Evolutionary conservation across 805 yeast genomes (phyloP), one percentile per base, ranked within the genome.

Genomic region (Saturnispora mendoncae): DNA sequence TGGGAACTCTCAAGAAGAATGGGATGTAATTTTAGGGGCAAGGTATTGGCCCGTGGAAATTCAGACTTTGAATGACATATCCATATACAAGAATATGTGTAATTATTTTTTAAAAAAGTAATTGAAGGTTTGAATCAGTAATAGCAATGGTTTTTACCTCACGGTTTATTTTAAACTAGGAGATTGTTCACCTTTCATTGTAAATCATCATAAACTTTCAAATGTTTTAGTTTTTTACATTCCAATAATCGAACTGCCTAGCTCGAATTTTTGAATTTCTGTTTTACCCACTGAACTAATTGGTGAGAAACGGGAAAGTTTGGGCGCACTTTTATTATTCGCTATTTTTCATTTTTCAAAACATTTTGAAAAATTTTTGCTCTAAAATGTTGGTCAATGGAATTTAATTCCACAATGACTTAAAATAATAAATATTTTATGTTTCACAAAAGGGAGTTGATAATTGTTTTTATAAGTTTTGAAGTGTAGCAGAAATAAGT

Each of bases 1-100:
- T 39, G 60, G 60, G 7, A 71, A 69, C 33, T 23, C 52, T 2
- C 34, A 23, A 15, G 51, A 51, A 14, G 58, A 57, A 14, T 45
- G 61, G 32, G 46, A 54, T 30, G 40, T 42, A 20, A 52, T 56
- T 23, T 44, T 60, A 1, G 62, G 64, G 6, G 30, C 42, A 9
- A 34, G 31, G 3, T 52, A 49, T 31, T 60, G 63, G 63, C 56
- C 52, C 2, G 43, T 46, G 17, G 64, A 60, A 24, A 17, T 59
- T 2, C 24, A 36, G 12, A 55, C 51, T 12, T 14, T 61, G 8
- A n/a, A 41, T 6, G 61, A 56, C 4, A 40, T 57, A 6, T 54
- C 43, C 4, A 42, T 49, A 1, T 58, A 57, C 35, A 45, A 38
- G 15, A 23, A 23, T 2, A 39, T 42, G 3, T 42, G 42, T 7